These are phyloP conservation scores for Beauveria bassiana DNA, from an alignment of 2,329 filamentous ascomycete species.

Conservation along the genomic window DNA sequence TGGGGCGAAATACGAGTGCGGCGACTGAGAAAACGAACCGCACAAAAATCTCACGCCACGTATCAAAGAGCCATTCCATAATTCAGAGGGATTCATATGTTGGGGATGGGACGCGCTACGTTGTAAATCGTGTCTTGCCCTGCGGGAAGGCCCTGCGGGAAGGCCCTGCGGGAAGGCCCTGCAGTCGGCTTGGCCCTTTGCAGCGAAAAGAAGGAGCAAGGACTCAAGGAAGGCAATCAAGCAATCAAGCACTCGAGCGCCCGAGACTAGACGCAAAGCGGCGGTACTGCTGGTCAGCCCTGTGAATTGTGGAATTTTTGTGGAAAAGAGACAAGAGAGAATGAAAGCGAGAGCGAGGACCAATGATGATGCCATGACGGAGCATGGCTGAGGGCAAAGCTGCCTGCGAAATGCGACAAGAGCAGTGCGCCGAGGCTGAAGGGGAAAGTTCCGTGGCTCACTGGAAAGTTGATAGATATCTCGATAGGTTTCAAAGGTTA, in stretches of 20 bases:
- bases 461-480: too few relatives aligned
- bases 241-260: too few relatives aligned
- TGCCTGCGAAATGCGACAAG: too few relatives aligned
- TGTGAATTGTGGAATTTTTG: not conserved
- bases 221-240: too few relatives aligned
- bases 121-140: not conserved
- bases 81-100: too few relatives aligned
- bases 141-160: not conserved
- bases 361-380: slow-evolving; percentile 5
- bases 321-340: not conserved
- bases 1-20: not conserved
- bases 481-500: too few relatives aligned
- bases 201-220: too few relatives aligned
- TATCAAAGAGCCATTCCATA: too few relatives aligned
- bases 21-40: not conserved
- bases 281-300: not conserved
- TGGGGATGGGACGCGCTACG: not conserved
- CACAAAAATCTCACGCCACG: too few relatives aligned
- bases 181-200: not conserved
- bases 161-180: not conserved
- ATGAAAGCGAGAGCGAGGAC: not conserved
- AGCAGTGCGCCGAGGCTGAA: too few relatives aligned
- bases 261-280: not conserved
- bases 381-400: not conserved
- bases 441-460: too few relatives aligned